A percentile compares a stretch with the other conserved stretches of the same genome.
Evolutionary conservation across 495 filamentous ascomycete genomes (phyloP).

Genomic region (Elasticomyces elasticus): DNA sequence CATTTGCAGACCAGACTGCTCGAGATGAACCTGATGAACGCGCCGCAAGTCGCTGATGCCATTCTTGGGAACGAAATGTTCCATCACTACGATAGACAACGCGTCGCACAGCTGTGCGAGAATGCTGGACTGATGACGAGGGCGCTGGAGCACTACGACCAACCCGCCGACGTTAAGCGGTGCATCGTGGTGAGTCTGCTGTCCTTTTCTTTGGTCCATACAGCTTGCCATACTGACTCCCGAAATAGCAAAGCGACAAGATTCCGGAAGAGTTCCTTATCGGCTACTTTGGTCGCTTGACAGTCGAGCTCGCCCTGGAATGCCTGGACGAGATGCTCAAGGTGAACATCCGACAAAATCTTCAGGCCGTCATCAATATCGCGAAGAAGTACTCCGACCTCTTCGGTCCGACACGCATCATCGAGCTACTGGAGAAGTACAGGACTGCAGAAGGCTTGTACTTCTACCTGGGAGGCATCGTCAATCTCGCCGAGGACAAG

Average conservation of each 20-base stretch:
- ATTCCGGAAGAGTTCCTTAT: slow-evolving; percentile 83
- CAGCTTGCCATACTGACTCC: no score
- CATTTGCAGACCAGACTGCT: slow-evolving; percentile 86
- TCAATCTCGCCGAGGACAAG: slow-evolving; percentile 89
- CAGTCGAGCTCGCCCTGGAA: slow-evolving; percentile 87
- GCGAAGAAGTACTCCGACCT: slow-evolving; percentile 97
- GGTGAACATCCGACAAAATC: slow-evolving; percentile 90
- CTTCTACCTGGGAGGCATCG: slow-evolving; percentile 95
- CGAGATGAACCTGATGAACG: slow-evolving; percentile 96
- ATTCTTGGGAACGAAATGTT: slow-evolving; percentile 98
- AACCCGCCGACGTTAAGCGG: slow-evolving; percentile 80
- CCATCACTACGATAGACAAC: slow-evolving; percentile 81
- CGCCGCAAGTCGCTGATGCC: slow-evolving; percentile 93
- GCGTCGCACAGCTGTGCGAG: slow-evolving; percentile 84
- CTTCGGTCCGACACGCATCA: slow-evolving; percentile 76
- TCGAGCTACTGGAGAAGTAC: slow-evolving; percentile 94
- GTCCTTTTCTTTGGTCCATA: no score
- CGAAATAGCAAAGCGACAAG: slow-evolving; percentile 77
- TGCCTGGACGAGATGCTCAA: slow-evolving; percentile 94
- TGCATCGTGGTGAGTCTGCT: no score
- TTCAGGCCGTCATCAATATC: slow-evolving; percentile 86
- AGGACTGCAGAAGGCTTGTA: slow-evolving; percentile 93
- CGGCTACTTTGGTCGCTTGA: slow-evolving; percentile 83
- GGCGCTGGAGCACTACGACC: slow-evolving; percentile 88
- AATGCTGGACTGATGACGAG: slow-evolving; percentile 46